Conservation (phyloP, 2,329 filamentous ascomycete genomes). For the Diaporthe destruens region DNA sequence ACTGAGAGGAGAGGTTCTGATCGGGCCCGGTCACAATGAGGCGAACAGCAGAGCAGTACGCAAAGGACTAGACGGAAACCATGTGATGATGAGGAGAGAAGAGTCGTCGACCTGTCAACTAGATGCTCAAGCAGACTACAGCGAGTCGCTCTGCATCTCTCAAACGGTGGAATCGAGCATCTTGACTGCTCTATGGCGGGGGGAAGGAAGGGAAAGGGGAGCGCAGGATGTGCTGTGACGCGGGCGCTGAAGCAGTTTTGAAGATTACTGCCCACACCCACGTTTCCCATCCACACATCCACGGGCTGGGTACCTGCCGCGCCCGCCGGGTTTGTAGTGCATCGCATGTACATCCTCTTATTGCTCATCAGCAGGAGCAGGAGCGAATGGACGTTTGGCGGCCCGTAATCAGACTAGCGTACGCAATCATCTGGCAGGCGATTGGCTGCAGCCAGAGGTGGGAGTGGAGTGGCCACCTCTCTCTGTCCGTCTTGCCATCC, state of each 20-base stretch:
- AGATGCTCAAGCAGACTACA: slow-evolving; percentile 65
- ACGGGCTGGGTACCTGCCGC: not conserved
- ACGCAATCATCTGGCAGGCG: slow-evolving; percentile 27
- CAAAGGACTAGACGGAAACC: slow-evolving; percentile 39
- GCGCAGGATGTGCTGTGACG: slow-evolving; percentile 45
- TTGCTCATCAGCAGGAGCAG: slow-evolving; percentile 29
- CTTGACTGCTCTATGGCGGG: slow-evolving; percentile 64
- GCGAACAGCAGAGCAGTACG: slow-evolving; percentile 29
- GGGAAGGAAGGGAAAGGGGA: slow-evolving; percentile 54
- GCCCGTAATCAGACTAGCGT: slow-evolving; percentile 32
- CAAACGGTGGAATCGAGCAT: slow-evolving; percentile 68
- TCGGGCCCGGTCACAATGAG: not conserved
- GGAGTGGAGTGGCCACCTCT: slow-evolving; percentile 28
- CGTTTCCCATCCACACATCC: not conserved
- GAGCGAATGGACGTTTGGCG: slow-evolving; percentile 30
- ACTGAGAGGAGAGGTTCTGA: slow-evolving; percentile 37
- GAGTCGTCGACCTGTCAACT: slow-evolving; percentile 47
- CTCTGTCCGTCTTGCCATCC: not conserved
- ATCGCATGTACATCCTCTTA: slow-evolving; percentile 18
- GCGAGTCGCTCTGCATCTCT: slow-evolving; percentile 65
- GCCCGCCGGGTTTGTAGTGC: not conserved
- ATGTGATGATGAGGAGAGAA: slow-evolving; percentile 43
- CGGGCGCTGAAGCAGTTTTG: slow-evolving; percentile 53
- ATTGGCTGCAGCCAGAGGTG: slow-evolving; percentile 20
- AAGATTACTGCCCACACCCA: slow-evolving; percentile 44